These are phyloP conservation scores for Rhipidocladum racemiflorum DNA, from an alignment of 176 grass and related monocot species.

Conservation along the genomic window DNA sequence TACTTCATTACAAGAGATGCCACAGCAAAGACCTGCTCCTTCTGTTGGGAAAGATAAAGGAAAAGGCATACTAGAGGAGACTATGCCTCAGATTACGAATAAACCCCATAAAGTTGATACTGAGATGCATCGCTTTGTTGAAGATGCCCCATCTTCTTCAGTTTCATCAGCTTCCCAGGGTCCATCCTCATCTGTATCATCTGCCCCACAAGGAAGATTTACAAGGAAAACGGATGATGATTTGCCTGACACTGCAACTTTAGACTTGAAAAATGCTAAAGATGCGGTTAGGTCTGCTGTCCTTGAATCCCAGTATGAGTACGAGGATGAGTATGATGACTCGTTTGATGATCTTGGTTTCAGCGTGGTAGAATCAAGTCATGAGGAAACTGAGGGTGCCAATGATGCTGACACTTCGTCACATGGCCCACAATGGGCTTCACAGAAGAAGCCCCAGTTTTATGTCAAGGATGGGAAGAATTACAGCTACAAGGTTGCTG, in stretches of 20 bases:
- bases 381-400: slow-evolving; percentile 69
- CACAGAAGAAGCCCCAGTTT: slow-evolving; percentile 82
- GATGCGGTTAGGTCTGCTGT: slow-evolving; percentile 49
- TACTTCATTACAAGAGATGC: slow-evolving; percentile 77
- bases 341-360: slow-evolving; percentile 97
- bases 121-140: slow-evolving; percentile 26
- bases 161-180: slow-evolving; percentile 35
- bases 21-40: slow-evolving; percentile 40
- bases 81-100: slow-evolving; percentile 26
- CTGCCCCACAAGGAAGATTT: slow-evolving; percentile 74
- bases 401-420: slow-evolving; percentile 45
- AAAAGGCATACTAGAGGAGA: slow-evolving; percentile 68
- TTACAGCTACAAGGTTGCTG: slow-evolving; percentile 95
- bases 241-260: slow-evolving; percentile 44
- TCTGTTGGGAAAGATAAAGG: slow-evolving; percentile 69
- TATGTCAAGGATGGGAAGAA: slow-evolving; percentile 98
- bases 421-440: slow-evolving; percentile 57
- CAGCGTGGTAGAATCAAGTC: slow-evolving; percentile 75
- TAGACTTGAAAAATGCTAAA: slow-evolving; percentile 73
- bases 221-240: slow-evolving; percentile 65
- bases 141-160: slow-evolving; percentile 50
- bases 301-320: slow-evolving; percentile 70
- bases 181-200: slow-evolving; percentile 41
- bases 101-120: slow-evolving; percentile 31
- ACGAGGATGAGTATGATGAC: slow-evolving; percentile 97